Conservation (phyloP, 441 rosid genomes). For the Jatropha podagrica region DNA sequence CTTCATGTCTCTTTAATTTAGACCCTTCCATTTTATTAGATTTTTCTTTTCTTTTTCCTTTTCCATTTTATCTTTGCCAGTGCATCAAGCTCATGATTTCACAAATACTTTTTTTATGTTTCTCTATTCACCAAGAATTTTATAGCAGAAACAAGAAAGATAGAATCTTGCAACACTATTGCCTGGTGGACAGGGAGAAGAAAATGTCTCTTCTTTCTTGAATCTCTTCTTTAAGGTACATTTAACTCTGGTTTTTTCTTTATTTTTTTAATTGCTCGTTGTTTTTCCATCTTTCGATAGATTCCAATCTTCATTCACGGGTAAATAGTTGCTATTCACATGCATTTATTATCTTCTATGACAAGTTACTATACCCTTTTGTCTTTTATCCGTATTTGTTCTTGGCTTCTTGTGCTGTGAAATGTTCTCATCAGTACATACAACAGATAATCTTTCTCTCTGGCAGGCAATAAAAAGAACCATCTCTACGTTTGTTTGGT, state of each 20-base stretch:
- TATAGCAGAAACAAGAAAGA: conserved; percentile 2
- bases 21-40: background rate
- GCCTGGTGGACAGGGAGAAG: conserved; percentile 14
- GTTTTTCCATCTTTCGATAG: conserved; percentile 17
- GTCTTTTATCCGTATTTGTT: conserved; percentile 11
- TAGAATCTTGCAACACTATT: too few species aligned
- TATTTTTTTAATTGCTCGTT: background rate
- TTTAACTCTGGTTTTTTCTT: background rate
- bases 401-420: conserved; percentile 13
- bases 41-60: too few species aligned
- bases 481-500: conserved; percentile 8
- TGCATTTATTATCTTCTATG: conserved; percentile 30
- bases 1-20: background rate
- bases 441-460: conserved; percentile 15
- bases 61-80: too few species aligned
- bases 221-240: conserved; percentile 24
- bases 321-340: conserved; percentile 34
- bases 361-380: conserved; percentile 25
- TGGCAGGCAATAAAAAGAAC: conserved; percentile 26
- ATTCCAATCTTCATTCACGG: conserved; percentile 45
- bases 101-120: background rate
- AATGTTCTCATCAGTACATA: background rate
- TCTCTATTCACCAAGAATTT: background rate
- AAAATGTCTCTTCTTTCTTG: conserved; percentile 29
- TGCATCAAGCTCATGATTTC: too few species aligned